Percentiles rank a stretch among this genome's conserved stretches.
Evolutionary conservation across 169 alveolate species (phyloP).

Genomic region (Sarcocystis neurona): DNA sequence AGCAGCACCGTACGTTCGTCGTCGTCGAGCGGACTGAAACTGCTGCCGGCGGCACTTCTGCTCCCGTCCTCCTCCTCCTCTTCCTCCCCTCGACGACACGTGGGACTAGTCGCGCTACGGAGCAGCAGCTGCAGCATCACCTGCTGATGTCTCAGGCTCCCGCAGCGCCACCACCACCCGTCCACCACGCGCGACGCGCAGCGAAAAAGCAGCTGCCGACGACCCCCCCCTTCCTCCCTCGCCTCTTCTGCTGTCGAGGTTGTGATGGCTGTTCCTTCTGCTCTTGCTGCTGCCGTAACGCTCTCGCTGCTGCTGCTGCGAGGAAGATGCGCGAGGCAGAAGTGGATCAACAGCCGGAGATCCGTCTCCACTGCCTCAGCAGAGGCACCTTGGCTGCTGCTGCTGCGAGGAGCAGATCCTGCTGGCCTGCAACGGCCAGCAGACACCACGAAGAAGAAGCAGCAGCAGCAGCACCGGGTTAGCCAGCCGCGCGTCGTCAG

Average conservation of each 20-base stretch:
- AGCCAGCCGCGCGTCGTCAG: too few species aligned
- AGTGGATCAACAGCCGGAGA: not conserved
- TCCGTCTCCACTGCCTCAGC: not conserved
- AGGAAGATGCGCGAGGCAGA: conserved; percentile 11
- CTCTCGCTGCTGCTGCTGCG: too few species aligned
- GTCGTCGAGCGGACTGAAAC: too few species aligned
- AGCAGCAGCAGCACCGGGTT: too few species aligned
- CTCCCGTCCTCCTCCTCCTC: not conserved
- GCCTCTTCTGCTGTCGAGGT: not conserved
- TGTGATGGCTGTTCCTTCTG: too few species aligned
- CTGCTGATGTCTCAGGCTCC: not conserved
- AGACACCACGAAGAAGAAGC: too few species aligned
- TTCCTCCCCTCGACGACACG: conserved; percentile 16
- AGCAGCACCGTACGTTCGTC: not conserved
- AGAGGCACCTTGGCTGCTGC: too few species aligned
- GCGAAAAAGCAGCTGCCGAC: not conserved
- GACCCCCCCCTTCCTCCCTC: not conserved
- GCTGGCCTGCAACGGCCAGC: too few species aligned
- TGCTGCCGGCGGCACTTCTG: too few species aligned
- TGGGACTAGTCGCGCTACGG: too few species aligned
- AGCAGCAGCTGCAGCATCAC: not conserved
- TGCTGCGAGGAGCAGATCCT: too few species aligned
- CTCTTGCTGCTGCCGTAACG: too few species aligned
- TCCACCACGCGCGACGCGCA: not conserved
- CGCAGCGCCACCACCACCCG: not conserved